Evolutionary conservation across 495 filamentous ascomycete species (phyloP), one percentile per base, ranked within the genome.

Genomic region (Trichocladium antarcticum): DNA sequence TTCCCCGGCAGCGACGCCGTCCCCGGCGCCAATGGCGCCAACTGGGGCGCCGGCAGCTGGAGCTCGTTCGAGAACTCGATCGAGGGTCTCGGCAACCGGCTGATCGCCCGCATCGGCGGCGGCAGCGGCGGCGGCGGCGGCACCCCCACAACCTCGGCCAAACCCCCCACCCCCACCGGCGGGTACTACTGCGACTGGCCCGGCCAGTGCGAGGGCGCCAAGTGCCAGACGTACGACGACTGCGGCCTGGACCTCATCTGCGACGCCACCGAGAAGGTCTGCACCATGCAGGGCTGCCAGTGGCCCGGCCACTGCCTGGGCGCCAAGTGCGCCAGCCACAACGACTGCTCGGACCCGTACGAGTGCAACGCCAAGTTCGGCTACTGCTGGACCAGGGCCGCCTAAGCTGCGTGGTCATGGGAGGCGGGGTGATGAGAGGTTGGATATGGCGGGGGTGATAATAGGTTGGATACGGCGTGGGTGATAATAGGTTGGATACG

Each of bases 41-140:
- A 72, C 22, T 82, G 78, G 76, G 55, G 62, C 17, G 72, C 69
- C 1, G 46, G 38, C 6, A 65, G 59, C 55, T 68, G 57, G 29
- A 37, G 59, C n/a, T 60, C 67, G 1, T 81, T 80, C 50, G 69
- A 76, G 54, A 56, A 55, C 2, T 77, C 71, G 44, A 73, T 80
- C 45, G 58, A 68, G 54, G 48, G 21, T 0, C 54, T 76, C 0
- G 78, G 76, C 5, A 68, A 79, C 53, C 55, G 57, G 50, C 64
- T 69, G 21, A 53, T 70, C 32, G 37, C 35, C 35, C 40, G 44
- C 20, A 34, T 47, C 43, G 49, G 34, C 12, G 45, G 45, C 19
- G 45, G 24, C 15, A 24, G 45, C 6, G 15, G 24, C 15, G 14
- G 5, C 20, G 29, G 10, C 7, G 17, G 12, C 5, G 10, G 3